phyloP scores from a whole-genome alignment of 2,329 filamentous ascomycete genomes.

The Pestalotiopsis sp. region DNA sequence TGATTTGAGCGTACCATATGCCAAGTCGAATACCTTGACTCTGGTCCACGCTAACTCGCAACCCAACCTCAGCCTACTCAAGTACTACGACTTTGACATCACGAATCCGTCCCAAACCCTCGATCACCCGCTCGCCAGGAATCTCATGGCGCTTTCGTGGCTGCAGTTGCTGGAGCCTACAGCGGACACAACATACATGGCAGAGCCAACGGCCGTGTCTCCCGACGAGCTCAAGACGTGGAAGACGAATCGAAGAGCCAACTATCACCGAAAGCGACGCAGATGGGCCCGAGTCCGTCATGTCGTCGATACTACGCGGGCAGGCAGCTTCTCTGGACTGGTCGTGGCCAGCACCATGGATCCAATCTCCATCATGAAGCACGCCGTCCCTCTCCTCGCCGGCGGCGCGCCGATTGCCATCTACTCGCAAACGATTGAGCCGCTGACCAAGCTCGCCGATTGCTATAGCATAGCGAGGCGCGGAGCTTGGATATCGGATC shows the following conservation, averaged over 20 bases:
- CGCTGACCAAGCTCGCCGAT: conserved; percentile 77
- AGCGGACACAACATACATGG: conserved; percentile 73
- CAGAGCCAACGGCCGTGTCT: conserved; percentile 62
- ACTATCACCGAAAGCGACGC: conserved; percentile 86
- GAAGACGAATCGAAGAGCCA: conserved; percentile 82
- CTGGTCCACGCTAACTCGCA: conserved; percentile 81
- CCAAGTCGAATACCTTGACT: conserved; percentile 75
- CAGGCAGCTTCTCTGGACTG: conserved; percentile 81
- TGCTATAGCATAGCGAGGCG: conserved; percentile 81
- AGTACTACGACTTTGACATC: conserved; percentile 86
- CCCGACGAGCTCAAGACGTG: conserved; percentile 66
- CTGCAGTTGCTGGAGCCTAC: conserved; percentile 83
- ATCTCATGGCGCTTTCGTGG: conserved; percentile 87
- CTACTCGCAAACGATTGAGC: conserved; percentile 81
- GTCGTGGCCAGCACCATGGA: conserved; percentile 85
- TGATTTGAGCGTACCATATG: conserved; percentile 67
- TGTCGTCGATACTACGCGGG: conserved; percentile 74
- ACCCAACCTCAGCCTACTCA: conserved; percentile 83
- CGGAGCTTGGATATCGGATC: conserved; percentile 69
- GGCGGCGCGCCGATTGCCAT: conserved; percentile 86
- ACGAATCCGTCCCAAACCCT: conserved; percentile 64
- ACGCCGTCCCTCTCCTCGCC: conserved; percentile 77
- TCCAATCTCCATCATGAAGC: conserved; percentile 72
- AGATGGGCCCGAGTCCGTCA: conserved; percentile 75
- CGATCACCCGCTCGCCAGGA: conserved; percentile 77